These are phyloP conservation scores for Neolentinus lepideus DNA, from an alignment of 1,284 basidiomycete species.

Conservation along the genomic window DNA sequence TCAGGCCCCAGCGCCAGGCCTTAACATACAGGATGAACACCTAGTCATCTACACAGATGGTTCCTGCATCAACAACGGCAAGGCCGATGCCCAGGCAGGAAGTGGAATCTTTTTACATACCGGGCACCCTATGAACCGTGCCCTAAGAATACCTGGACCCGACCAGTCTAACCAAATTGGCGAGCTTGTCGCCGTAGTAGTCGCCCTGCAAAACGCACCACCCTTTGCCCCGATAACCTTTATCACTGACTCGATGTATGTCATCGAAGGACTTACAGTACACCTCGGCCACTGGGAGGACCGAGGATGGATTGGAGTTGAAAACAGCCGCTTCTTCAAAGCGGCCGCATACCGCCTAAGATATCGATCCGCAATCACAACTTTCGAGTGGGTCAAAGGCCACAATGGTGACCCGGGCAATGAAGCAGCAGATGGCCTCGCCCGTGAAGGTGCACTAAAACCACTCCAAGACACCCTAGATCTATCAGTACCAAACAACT, in stretches of 20 bases:
- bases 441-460: conserved; percentile 11
- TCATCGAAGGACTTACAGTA: conserved; percentile 13
- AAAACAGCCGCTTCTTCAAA: conserved; percentile 7
- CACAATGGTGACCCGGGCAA: conserved; percentile 9
- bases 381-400: conserved; percentile 13
- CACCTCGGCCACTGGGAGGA: conserved; percentile 13
- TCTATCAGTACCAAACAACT: conserved; percentile 4
- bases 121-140: conserved; percentile 10
- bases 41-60: conserved; percentile 22
- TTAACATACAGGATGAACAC: too few relatives aligned
- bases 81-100: conserved; percentile 12
- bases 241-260: conserved; percentile 13
- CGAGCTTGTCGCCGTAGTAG: conserved; percentile 13
- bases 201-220: conserved; percentile 5
- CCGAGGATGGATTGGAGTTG: conserved; percentile 9
- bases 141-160: conserved; percentile 10
- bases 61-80: conserved; percentile 16
- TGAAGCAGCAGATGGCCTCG: conserved; percentile 11
- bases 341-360: conserved; percentile 8
- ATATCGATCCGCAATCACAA: conserved; percentile 5
- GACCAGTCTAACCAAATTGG: conserved; percentile 17
- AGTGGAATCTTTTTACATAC: conserved; percentile 15
- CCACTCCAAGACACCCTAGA: not conserved
- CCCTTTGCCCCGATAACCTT: conserved; percentile 19
- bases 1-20: not conserved